Conservation (phyloP, 2,329 filamentous ascomycete species). For the Curvularia hawaiiensis region DNA sequence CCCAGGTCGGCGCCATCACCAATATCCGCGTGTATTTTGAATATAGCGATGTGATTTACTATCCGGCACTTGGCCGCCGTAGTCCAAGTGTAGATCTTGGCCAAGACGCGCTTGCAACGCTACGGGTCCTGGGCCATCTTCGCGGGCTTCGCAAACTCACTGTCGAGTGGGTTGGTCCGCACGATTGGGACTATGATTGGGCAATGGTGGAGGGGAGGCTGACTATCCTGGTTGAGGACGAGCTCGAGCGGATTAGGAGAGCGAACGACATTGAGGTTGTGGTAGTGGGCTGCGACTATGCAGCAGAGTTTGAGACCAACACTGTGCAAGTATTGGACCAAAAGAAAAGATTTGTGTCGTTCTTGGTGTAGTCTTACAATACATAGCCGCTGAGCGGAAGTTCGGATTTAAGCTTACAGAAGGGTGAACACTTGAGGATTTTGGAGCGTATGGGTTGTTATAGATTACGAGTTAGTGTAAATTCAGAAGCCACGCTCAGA, state of each 20-base stretch:
- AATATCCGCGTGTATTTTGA: conserved; percentile 3
- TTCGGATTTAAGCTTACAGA: background rate
- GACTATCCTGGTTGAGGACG: background rate
- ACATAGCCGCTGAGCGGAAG: background rate
- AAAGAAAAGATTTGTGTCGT: background rate
- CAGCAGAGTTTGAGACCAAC: background rate
- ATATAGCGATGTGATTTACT: conserved; percentile 1
- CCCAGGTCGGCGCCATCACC: conserved; percentile 8
- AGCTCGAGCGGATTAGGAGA: background rate
- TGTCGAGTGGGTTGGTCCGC: conserved; percentile 1
- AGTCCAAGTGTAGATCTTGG: background rate
- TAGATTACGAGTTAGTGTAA: background rate
- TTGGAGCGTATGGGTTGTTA: background rate
- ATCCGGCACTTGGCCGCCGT: background rate
- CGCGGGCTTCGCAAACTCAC: background rate
- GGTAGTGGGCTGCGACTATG: background rate
- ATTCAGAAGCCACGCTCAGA: background rate
- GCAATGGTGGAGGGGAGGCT: background rate
- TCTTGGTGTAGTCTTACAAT: background rate
- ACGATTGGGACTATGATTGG: background rate
- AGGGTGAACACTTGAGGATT: background rate
- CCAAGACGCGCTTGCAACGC: background rate
- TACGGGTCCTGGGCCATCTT: background rate
- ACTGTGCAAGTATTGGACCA: background rate
- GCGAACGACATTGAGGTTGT: background rate